A percentile compares a stretch with the other conserved stretches of the same genome.
phyloP scores from a whole-genome alignment of 106 monocot genomes.

The Xerophyta viscosa region DNA sequence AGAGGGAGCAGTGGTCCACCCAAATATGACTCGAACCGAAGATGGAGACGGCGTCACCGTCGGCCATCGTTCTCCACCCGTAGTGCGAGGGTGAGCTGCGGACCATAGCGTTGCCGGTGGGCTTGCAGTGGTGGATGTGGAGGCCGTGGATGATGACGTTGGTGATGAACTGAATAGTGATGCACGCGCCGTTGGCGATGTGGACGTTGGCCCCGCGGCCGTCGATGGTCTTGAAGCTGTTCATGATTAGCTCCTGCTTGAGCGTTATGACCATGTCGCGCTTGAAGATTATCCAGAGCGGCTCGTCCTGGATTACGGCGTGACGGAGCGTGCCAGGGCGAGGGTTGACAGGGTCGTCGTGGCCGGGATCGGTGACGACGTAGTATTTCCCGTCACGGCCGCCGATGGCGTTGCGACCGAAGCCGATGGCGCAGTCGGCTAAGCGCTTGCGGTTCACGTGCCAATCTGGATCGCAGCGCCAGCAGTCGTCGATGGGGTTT shows the following conservation, averaged over 20 bases:
- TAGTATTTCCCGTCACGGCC: constrained; percentile 35
- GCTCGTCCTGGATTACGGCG: constrained; percentile 34
- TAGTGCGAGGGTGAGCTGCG: constrained; percentile 40
- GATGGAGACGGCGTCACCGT: constrained; percentile 41
- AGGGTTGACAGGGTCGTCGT: constrained; percentile 32
- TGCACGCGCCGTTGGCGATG: constrained; percentile 38
- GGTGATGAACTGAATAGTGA: constrained; percentile 31
- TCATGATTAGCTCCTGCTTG: constrained; percentile 49
- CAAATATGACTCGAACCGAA: constrained; percentile 35
- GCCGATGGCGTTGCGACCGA: constrained; percentile 38
- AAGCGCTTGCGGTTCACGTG: constrained; percentile 38
- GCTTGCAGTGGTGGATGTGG: constrained; percentile 41
- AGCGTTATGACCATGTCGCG: constrained; percentile 42
- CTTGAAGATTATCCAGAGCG: constrained; percentile 42
- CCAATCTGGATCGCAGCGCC: constrained; percentile 42
- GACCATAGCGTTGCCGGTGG: constrained; percentile 46
- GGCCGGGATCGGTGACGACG: constrained; percentile 28
- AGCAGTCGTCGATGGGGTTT: constrained; percentile 46
- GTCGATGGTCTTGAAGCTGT: constrained; percentile 49
- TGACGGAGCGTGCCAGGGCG: constrained; percentile 35
- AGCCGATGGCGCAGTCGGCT: constrained; percentile 40
- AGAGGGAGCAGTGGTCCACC: constrained; percentile 45
- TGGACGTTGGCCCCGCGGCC: constrained; percentile 35
- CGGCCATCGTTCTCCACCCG: constrained; percentile 43
- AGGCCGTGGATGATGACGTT: constrained; percentile 36